Evolutionary conservation across 176 grass and related monocot genomes (phyloP).

Genomic region (Rhynchospora breviuscula): DNA sequence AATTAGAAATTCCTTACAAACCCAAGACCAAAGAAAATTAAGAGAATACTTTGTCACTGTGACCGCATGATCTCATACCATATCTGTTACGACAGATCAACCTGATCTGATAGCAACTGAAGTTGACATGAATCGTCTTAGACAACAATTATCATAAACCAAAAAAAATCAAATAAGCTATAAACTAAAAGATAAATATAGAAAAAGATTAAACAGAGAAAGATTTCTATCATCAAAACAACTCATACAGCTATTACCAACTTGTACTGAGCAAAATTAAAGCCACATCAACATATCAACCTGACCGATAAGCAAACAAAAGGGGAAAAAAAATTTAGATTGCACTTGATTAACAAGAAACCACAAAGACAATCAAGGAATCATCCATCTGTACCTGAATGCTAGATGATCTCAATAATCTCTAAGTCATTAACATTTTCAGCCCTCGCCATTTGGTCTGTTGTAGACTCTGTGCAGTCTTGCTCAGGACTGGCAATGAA

Average conservation of each 20-base stretch:
- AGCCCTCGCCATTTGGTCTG: background rate
- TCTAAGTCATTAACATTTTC: background rate
- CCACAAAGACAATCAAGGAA: background rate
- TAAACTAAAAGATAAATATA: no score
- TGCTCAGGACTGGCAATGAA: background rate
- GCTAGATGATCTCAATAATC: background rate
- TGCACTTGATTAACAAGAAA: background rate
- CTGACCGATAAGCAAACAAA: background rate
- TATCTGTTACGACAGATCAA: background rate
- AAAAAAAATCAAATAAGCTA: no score
- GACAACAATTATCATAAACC: no score
- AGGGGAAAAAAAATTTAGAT: background rate
- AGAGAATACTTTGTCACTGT: background rate
- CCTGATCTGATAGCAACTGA: background rate
- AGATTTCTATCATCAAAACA: no score
- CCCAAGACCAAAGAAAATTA: background rate
- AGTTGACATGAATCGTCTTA: no score
- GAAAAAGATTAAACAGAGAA: no score
- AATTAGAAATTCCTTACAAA: background rate
- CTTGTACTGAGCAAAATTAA: no score
- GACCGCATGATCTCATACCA: background rate
- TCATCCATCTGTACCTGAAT: background rate
- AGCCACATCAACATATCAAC: background rate
- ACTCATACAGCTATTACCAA: no score
- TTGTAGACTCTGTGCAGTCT: background rate